These are phyloP conservation scores for Myriosclerotinia duriaeana DNA, from an alignment of 2,329 filamentous ascomycete genomes.

Conservation along the genomic window DNA sequence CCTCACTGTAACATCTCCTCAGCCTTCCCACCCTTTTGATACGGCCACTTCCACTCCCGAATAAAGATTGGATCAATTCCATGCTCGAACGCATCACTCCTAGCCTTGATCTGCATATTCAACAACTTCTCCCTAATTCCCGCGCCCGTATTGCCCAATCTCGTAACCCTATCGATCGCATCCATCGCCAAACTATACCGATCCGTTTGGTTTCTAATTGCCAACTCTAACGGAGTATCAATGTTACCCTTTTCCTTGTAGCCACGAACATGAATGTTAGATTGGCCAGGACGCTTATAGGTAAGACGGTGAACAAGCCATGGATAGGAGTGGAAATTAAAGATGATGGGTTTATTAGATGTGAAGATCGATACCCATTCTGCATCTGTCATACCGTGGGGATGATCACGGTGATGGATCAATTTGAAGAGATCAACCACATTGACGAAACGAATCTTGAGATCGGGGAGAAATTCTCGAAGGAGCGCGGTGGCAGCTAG, in stretches of 20 bases:
- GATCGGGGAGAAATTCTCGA: slow-evolving; percentile 66
- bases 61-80: slow-evolving; percentile 61
- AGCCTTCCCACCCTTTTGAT: slow-evolving; percentile 24
- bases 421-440: slow-evolving; percentile 80
- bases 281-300: slow-evolving; percentile 69
- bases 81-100: slow-evolving; percentile 64
- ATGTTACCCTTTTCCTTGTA: slow-evolving; percentile 85
- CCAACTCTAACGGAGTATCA: slow-evolving; percentile 75
- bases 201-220: slow-evolving; percentile 75
- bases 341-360: slow-evolving; percentile 68
- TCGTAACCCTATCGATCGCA: slow-evolving; percentile 65
- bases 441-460: slow-evolving; percentile 79
- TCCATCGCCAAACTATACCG: slow-evolving; percentile 75
- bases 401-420: slow-evolving; percentile 67
- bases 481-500: slow-evolving; percentile 73
- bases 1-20: slow-evolving; percentile 9
- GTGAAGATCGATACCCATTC: slow-evolving; percentile 74
- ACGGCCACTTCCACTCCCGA: slow-evolving; percentile 38
- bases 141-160: slow-evolving; percentile 62
- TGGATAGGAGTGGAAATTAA: slow-evolving; percentile 84
- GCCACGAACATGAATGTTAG: slow-evolving; percentile 70
- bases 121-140: slow-evolving; percentile 62
- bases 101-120: slow-evolving; percentile 62
- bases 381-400: slow-evolving; percentile 66
- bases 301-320: slow-evolving; percentile 76